Base-by-base conservation (phyloP, 2,329 filamentous ascomycete species). In the Aspergillus sp. region DNA sequence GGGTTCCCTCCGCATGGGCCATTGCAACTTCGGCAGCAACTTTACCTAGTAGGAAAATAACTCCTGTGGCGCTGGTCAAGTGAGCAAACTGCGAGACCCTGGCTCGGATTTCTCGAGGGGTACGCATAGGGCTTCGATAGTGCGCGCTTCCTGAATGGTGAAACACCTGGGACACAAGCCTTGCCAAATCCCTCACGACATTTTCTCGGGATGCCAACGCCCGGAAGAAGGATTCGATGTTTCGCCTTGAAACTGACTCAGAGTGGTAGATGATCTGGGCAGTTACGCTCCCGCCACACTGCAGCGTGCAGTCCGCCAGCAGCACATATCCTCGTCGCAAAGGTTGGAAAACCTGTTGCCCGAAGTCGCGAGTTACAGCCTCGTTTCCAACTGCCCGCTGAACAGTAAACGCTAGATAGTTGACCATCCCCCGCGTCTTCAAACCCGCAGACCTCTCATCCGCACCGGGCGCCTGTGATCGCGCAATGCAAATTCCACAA, bases 21-120 rank as follows among this genome's bases (percentile, higher is more conserved):
- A 78, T 75, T 4, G 75, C 75, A 12, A 72, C 67, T 52, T 77
- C 75, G 12, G 75, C 69, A 2, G 72, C 70, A 5, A 76, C 64
- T 49, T 71, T 73, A 5, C 70, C 65, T 12, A 77, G 64, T 5
- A 76, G 62, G 7, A 62, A 53, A 15, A 67, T 67, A 22, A 74
- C 56, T 9, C 64, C 66, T 8, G 63, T 54, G 4, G 56, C 53
- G 12, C 59, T 64, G 39, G 56, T 59, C 45, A 69, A 47, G n/a
- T 58, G 57, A 46, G 63, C 61, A 8, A 70, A 64, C 39, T 59
- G 62, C 8, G 66, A 70, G 40, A 72, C 55, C 51, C 69, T 69
- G 19, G 46, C 52, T 13, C 68, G 69, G 24, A 71, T 61, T 24
- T 70, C 66, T 12, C 54, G 59, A 13, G 72, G 62, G 30, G 60